Evolutionary conservation across 164 flowering plant species (phyloP), one percentile per base, ranked within the genome.

Genomic region (Vitis cinerea): DNA sequence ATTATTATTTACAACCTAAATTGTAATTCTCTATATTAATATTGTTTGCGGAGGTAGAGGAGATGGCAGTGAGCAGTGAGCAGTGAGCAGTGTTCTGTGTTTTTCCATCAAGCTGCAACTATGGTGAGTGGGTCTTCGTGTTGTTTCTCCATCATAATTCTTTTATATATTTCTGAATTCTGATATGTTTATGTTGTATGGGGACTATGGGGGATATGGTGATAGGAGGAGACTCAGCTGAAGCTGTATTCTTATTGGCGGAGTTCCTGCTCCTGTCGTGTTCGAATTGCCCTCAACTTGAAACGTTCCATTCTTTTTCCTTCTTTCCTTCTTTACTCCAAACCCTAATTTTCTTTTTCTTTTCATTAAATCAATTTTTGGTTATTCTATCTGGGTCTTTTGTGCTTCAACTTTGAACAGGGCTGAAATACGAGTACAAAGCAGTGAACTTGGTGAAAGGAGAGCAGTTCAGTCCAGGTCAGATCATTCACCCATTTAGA

Each of bases 281-380:
- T 89, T 48, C 86, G 94, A 9, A 89, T 89, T 61, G 97, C 88
- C 10, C 89, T 91, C 64, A 82, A 87, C 65, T 72, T 89, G 72
- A 89, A 89, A 84, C 88, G 91, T 88, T 83, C 88, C 89, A 85
- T 10, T 2, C n/a, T 52, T 58, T 51, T 65, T 63, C 44, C 44
- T 31, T 31, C 44, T 61, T 15, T 14, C 0, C 13, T 51, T 9
- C 60, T 63, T 19, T 14, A 19, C n/a, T 56, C 19, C 9, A 57
- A n/a, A 57, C 8, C 27, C 9, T 1, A 9, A 56, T 50, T 9
- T 37, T 23, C 31, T 23, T 17, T 61, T 17, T 7, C 8, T 60
- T 16, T 30, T 49, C 17, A 14, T 10, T 15, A 8, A 19, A 59
- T 27, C 9, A 10, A 19, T 53, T 27, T 31, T 17, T 30, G 49